Percentiles rank a stretch among this genome's conserved stretches.
Conservation (phyloP, 2,329 filamentous ascomycete genomes). For the Fusarium piperis region DNA sequence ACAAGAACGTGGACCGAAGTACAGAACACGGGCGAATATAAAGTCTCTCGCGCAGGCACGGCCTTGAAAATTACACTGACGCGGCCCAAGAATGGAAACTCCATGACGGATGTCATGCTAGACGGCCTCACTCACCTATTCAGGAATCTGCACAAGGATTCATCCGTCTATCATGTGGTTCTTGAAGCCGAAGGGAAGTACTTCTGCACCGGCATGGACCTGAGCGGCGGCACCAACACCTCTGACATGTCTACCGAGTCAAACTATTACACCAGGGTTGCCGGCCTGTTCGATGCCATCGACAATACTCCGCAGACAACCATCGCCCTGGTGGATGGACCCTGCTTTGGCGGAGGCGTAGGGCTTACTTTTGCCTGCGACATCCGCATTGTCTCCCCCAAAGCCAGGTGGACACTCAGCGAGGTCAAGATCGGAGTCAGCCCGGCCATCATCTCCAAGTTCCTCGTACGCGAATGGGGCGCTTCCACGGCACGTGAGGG, state of each 20-base stretch:
- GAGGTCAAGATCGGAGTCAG: constrained; percentile 19
- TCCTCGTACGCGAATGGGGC: constrained; percentile 15
- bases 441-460: constrained; percentile 23
- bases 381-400: not conserved
- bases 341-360: constrained; percentile 15
- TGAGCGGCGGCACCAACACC: constrained; percentile 11
- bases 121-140: not conserved
- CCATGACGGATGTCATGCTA: not conserved
- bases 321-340: constrained; percentile 11
- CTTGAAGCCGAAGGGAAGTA: constrained; percentile 14
- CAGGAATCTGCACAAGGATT: not conserved
- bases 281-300: constrained; percentile 5
- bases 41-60: not conserved
- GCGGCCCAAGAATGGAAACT: not conserved
- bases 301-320: constrained; percentile 12
- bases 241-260: not conserved
- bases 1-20: too few species aligned
- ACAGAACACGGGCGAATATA: not conserved
- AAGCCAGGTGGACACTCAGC: constrained; percentile 11
- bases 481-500: constrained; percentile 6
- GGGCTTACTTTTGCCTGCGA: constrained; percentile 18
- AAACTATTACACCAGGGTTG: constrained; percentile 6
- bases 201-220: constrained; percentile 23
- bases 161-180: constrained; percentile 10
- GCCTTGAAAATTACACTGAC: not conserved